Percentiles rank a stretch among this genome's conserved stretches.
These are phyloP conservation scores for Trichomonas tenax DNA, from an alignment of 208 protist genomes.

Conservation along the genomic window DNA sequence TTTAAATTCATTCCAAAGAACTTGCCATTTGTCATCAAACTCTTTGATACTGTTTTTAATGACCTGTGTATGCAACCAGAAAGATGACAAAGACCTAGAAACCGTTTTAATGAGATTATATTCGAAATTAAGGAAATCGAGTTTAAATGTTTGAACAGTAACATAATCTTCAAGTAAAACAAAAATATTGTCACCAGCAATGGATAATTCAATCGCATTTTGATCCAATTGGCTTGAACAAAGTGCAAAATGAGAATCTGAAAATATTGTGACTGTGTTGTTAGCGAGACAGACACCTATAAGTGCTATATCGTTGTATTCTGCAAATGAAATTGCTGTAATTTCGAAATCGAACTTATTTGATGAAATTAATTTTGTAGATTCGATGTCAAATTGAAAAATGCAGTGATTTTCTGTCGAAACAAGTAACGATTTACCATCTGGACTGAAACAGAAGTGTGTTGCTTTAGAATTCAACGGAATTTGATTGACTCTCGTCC, in stretches of 20 bases:
- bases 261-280: neutral
- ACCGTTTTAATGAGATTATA: neutral
- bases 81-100: neutral
- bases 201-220: neutral
- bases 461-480: neutral
- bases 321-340: neutral
- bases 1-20: neutral
- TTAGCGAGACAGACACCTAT: neutral
- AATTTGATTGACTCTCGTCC: slow-evolving; percentile 12
- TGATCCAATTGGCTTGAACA: neutral
- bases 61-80: neutral
- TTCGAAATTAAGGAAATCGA: neutral
- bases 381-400: neutral
- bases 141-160: neutral
- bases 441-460: neutral
- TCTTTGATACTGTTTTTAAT: neutral
- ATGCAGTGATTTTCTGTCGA: neutral
- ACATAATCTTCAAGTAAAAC: neutral
- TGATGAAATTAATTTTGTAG: neutral
- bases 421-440: neutral
- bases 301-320: neutral
- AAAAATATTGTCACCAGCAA: neutral
- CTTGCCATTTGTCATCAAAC: neutral
- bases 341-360: neutral
- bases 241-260: slow-evolving; percentile 16